A percentile compares a stretch with the other conserved stretches of the same genome.
Evolutionary conservation across 345 rosid species (phyloP).

Genomic region (Aquilaria sinensis): DNA sequence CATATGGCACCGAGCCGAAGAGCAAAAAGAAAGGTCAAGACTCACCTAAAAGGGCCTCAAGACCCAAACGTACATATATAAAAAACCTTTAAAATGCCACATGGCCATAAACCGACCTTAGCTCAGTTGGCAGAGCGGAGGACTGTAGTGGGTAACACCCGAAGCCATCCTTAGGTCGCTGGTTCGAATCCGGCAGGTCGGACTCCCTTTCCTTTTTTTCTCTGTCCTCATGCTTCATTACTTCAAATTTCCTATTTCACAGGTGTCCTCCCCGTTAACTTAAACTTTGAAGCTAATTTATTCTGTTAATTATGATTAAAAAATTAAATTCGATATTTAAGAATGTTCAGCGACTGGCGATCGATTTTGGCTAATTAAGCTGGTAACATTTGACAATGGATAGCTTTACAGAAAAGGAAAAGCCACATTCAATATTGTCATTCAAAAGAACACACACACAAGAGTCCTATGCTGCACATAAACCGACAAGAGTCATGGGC

Average conservation of each 20-base stretch:
- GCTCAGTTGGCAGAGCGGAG: constrained; percentile 99
- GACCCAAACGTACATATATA: too few species aligned
- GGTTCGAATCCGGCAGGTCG: constrained; percentile 66
- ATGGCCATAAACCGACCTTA: constrained; percentile 55
- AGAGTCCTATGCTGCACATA: constrained; percentile 6
- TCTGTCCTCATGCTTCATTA: not conserved
- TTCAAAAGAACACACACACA: constrained; percentile 1
- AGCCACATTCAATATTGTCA: constrained; percentile 6
- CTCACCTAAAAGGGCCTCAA: too few species aligned
- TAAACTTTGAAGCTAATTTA: too few species aligned
- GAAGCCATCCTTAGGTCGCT: constrained; percentile 40
- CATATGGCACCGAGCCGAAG: too few species aligned
- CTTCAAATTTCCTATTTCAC: not conserved
- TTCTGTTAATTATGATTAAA: too few species aligned
- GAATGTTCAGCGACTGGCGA: too few species aligned
- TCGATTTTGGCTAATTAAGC: too few species aligned
- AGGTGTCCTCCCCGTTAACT: too few species aligned
- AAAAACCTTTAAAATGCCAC: too few species aligned
- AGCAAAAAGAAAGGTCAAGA: too few species aligned
- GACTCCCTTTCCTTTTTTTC: not conserved
- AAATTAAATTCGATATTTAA: too few species aligned
- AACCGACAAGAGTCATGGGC: constrained; percentile 5
- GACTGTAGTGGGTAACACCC: constrained; percentile 62
- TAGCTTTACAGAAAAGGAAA: not conserved
- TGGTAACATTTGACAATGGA: too few species aligned